phyloP scores from a whole-genome alignment of 345 rosid genomes.

The Lepidium didymum region DNA sequence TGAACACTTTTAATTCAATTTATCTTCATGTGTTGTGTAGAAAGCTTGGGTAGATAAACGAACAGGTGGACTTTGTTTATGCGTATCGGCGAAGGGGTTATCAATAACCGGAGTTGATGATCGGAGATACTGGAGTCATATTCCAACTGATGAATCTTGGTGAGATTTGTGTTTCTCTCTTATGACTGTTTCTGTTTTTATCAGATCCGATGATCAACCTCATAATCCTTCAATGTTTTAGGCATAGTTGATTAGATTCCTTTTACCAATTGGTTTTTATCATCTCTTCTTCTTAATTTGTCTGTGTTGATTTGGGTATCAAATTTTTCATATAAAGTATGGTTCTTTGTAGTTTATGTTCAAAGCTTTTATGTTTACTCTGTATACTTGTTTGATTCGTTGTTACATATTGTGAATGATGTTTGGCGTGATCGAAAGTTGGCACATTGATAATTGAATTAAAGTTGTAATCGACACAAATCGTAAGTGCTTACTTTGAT shows the following conservation, averaged over 20 bases:
- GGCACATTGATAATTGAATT: not conserved
- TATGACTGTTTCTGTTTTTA: not conserved
- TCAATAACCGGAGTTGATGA: slow-evolving; percentile 83
- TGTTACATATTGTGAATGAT: not conserved
- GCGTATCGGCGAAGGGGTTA: slow-evolving; percentile 60
- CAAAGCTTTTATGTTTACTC: not conserved
- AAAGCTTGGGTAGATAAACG: slow-evolving; percentile 75
- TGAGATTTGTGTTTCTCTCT: slow-evolving; percentile 13
- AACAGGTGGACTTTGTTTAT: slow-evolving; percentile 60
- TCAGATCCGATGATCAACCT: not conserved
- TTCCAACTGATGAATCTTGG: slow-evolving; percentile 85
- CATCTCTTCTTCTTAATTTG: not conserved
- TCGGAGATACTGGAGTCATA: slow-evolving; percentile 86
- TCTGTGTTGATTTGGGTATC: not conserved
- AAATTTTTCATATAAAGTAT: slow-evolving; percentile 8
- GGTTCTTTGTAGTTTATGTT: not conserved
- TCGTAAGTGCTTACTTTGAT: not conserved
- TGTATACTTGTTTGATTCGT: not conserved
- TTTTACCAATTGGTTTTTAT: too few relatives aligned
- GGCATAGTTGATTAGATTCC: not conserved
- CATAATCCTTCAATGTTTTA: not conserved
- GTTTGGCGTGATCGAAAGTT: not conserved
- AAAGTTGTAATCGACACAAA: not conserved
- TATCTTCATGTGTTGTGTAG: slow-evolving; percentile 33
- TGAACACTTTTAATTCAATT: not conserved